phyloP scores from a whole-genome alignment of 495 filamentous ascomycete genomes.

The Lepraria neglecta region DNA sequence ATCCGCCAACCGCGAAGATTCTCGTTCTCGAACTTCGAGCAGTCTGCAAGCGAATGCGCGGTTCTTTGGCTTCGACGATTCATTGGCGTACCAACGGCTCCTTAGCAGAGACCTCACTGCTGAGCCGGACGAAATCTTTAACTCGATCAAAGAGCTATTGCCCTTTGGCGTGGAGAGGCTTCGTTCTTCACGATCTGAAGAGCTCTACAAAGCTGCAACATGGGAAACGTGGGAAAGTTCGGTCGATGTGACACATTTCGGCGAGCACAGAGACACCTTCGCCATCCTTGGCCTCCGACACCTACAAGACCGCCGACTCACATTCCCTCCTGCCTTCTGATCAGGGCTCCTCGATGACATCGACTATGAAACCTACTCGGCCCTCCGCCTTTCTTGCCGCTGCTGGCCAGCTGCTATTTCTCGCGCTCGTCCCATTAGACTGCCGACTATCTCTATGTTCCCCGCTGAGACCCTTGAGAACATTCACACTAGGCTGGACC shows the following conservation, averaged over 20 bases:
- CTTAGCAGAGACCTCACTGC: slow-evolving; percentile 18
- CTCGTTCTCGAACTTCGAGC: not conserved
- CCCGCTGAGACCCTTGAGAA: slow-evolving; percentile 59
- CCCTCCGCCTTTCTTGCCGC: slow-evolving; percentile 34
- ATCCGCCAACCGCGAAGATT: slow-evolving; percentile 4
- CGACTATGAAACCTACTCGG: slow-evolving; percentile 23
- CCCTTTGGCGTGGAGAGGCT: slow-evolving; percentile 14
- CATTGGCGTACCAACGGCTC: slow-evolving; percentile 2
- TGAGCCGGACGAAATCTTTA: slow-evolving; percentile 2
- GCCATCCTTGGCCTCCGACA: slow-evolving; percentile 21
- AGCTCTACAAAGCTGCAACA: slow-evolving; percentile 18
- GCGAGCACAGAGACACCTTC: slow-evolving; percentile 25
- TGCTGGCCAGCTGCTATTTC: slow-evolving; percentile 27
- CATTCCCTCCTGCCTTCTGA: slow-evolving; percentile 23
- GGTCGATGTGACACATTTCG: slow-evolving; percentile 22
- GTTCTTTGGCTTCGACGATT: not conserved
- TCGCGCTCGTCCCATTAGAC: slow-evolving; percentile 14
- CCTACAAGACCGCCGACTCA: not conserved
- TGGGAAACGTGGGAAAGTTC: slow-evolving; percentile 13
- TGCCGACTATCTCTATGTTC: slow-evolving; percentile 37
- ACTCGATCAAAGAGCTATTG: slow-evolving; percentile 11
- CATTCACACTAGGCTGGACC: slow-evolving; percentile 50
- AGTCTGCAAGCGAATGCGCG: not conserved
- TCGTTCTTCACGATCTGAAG: slow-evolving; percentile 21
- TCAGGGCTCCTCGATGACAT: slow-evolving; percentile 24